Evolutionary conservation across 306 rosid genomes (phyloP), one percentile per base, ranked within the genome.

Genomic region (Castanea mollissima): DNA sequence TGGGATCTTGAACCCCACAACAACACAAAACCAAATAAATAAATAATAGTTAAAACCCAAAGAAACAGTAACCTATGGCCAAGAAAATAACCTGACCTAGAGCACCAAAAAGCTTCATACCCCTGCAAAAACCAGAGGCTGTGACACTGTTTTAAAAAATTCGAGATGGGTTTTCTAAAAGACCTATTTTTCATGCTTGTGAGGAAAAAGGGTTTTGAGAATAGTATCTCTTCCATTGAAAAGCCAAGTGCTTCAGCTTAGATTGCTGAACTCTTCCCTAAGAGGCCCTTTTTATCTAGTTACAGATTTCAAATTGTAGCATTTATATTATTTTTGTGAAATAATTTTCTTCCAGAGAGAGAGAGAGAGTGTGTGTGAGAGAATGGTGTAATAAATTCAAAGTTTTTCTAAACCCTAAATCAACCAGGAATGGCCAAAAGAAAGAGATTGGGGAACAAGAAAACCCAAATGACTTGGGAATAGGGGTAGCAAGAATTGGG

Each of bases 31-130:
- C 3, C 16, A 31, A n/a, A 64, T 13, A 23, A 6, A 25, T 15
- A 29, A 59, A 23, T 5, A 59, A 64, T 25, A 25, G 31, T 4
- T 15, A n/a, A 6, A 64, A 15, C 70, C 44, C 41, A 15, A 64
- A 27, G 38, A 64, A 64, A 13, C n/a, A 63, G 14, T n/a, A 63
- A 63, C 29, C 44, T 29, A 29, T 29, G 69, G 38, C n/a, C 41
- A 35, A 5, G 18, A 57, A 34, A 35, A 32, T 25, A 80, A 93
- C 94, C 92, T 91, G 92, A 76, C 84, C 73, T 0, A 94, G 91
- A 54, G 85, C 92, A 80, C 93, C 97, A 19, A 81, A 93, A 74
- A 87, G 85, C 79, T 97, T 83, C 19, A 82, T 80, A 38, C 65
- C 71, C 55, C 41, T 79, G 75, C 55, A 65, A 79, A 81, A 63